Evolutionary conservation across 2,329 filamentous ascomycete genomes (phyloP), one percentile per base, ranked within the genome.

Genomic region (Hypoxylon sp.): DNA sequence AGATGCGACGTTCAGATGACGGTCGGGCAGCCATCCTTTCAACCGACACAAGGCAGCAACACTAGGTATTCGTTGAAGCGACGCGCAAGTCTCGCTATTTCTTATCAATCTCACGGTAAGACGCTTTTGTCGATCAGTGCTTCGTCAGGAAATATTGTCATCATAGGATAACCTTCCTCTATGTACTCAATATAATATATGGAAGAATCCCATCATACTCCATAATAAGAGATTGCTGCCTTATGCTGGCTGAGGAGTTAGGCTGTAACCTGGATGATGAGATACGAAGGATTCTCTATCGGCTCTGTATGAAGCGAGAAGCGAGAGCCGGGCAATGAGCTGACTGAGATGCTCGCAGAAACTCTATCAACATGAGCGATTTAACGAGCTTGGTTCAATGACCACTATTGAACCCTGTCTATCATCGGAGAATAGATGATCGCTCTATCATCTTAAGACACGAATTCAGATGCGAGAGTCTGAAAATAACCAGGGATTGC

Each of bases 1-100:
- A 51, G 46, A 35, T 11, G 30, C 31, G 37, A 35, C 31, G 37
- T 55, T 44, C 27, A 30, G 48, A 64, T 35, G 13, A 40, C 33
- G n/a, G 58, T 66, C 58, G 37, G 65, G 58, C 55, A 54, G 27
- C 46, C 17, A 55, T 57, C 35, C 27, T 25, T 46, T 53, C 53
- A 25, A 42, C n/a, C 42, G 13, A n/a, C 33, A 25, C 33, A 48
- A 56, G 58, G 54, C 54, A 66, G 58, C 58, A 63, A 55, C 27
- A 50, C 31, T 14, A 20, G 20, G 30, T 10, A 27, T 11, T 51
- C 30, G n/a, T 46, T 42, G 35, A 27, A 48, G 46, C 25, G 60
- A 25, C 11, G 49, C 46, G 46, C 30, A 27, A 63, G 42, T 53
- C 20, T 37, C 20, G n/a, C 42, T 44, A 22, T 46, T n/a, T 11